Percentiles rank a stretch among this genome's conserved stretches.
Conservation (phyloP, 2,329 filamentous ascomycete species). For the Ascochyta pisi region DNA sequence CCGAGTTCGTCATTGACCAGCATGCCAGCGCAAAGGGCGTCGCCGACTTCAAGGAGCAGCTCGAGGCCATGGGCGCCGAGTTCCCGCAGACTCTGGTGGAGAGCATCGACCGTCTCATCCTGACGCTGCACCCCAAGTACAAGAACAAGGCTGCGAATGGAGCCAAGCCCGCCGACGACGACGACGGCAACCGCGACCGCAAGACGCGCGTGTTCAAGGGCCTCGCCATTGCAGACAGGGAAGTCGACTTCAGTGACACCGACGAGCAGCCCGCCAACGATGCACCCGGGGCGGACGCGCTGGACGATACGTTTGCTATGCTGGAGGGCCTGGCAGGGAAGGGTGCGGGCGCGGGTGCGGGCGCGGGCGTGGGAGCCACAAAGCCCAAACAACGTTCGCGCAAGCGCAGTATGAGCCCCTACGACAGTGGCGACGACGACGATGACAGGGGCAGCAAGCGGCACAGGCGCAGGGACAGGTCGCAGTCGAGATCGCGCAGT, state of each 20-base stretch:
- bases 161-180: constrained; percentile 53
- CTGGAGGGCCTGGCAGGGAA: constrained; percentile 80
- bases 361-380: neutral
- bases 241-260: constrained; percentile 60
- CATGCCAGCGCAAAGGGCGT: constrained; percentile 76
- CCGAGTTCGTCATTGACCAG: constrained; percentile 94
- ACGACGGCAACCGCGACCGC: constrained; percentile 65
- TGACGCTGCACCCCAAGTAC: constrained; percentile 90
- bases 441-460: constrained; percentile 52
- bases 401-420: constrained; percentile 67
- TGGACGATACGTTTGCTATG: constrained; percentile 92
- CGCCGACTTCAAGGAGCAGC: constrained; percentile 75
- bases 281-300: constrained; percentile 65
- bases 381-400: constrained; percentile 57
- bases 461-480: constrained; percentile 56
- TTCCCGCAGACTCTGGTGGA: constrained; percentile 88
- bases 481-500: constrained; percentile 62
- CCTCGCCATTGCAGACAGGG: constrained; percentile 82
- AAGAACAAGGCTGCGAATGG: constrained; percentile 61
- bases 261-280: constrained; percentile 51
- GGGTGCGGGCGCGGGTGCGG: constrained; percentile 3
- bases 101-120: constrained; percentile 86
- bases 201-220: constrained; percentile 92
- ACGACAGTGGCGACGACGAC: constrained; percentile 53
- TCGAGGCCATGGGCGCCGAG: constrained; percentile 78